phyloP scores from a whole-genome alignment of 78 protist species.

The Cavenderia fasciculata region DNA sequence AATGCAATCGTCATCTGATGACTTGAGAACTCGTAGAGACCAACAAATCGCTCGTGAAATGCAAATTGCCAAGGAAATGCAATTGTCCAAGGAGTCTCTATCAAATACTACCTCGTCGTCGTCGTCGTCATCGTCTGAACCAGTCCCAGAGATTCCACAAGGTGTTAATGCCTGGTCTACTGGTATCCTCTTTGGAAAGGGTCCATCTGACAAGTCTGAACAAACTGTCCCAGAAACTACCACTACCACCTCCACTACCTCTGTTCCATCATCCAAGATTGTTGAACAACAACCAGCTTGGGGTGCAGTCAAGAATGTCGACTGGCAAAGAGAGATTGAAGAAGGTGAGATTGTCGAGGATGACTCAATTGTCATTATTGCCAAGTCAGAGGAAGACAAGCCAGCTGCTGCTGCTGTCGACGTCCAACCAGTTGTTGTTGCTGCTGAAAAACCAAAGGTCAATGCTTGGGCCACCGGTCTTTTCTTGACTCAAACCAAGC shows the following conservation, averaged over 20 bases:
- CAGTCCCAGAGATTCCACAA: slow-evolving; percentile 40
- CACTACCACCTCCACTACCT: not conserved
- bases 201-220: not conserved
- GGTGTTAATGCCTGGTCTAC: slow-evolving; percentile 78
- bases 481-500: slow-evolving; percentile 27
- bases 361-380: not conserved
- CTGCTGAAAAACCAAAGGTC: no score
- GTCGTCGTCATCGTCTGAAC: not conserved
- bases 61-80: no score
- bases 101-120: not conserved
- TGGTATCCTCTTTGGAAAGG: slow-evolving; percentile 50
- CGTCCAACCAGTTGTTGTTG: slow-evolving; percentile 42
- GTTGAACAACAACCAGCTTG: slow-evolving; percentile 7
- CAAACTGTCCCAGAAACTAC: not conserved
- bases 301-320: not conserved
- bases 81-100: no score
- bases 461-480: slow-evolving; percentile 77
- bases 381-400: not conserved
- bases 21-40: no score
- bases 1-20: no score
- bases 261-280: not conserved
- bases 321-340: not conserved
- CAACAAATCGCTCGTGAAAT: no score
- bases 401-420: not conserved
- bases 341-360: not conserved